Base-by-base conservation (phyloP, 129 eudicot species). In the Sambucus nigra region DNA sequence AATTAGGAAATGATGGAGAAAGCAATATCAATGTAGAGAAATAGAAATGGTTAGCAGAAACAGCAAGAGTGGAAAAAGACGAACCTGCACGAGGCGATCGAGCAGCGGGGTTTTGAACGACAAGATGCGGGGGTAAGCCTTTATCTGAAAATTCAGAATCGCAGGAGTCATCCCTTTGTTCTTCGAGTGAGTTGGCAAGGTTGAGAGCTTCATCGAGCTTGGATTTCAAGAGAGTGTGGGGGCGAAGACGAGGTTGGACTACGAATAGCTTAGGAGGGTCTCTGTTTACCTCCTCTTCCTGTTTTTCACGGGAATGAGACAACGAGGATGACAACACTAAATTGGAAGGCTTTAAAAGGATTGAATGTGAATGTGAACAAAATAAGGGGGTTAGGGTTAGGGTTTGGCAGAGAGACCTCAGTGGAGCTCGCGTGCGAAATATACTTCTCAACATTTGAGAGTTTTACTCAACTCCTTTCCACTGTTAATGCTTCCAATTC, bases 171-270 rank as follows among this genome's bases (percentile, higher is more conserved):
- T 91, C 89, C 29, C 94, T 70, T 47, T 76, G 95, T 53, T 91
- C 69, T 39, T 91, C 91, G 17, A 91, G 99, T 1, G 99, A 91
- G 65, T 86, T 91, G 2, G 99, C 99, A 0, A 91, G 81, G 62
- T 85, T 91, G 6, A 91, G 78, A n/a, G 99, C 99, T 65, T 91
- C 99, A 25, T 75, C 78, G 18, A 91, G 88, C 73, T 82, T 86
- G 20, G 73, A 28, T 27, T 70, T 65, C 66, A 91, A 39, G 18
- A 64, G 17, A 44, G 74, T 31, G 12, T 76, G 81, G 7, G 94
- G 91, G 31, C 94, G 79, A 19, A 82, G 40, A 22, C 89, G 75
- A 0, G 99, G 99, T 69, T 91, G 99, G 31, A 91, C 82, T 5
- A 91, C 95, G 39, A 91, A 76, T 38, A 91, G 65, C 62, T n/a